Base-by-base conservation (phyloP, 495 filamentous ascomycete species). In the Durotheca rogersii region DNA sequence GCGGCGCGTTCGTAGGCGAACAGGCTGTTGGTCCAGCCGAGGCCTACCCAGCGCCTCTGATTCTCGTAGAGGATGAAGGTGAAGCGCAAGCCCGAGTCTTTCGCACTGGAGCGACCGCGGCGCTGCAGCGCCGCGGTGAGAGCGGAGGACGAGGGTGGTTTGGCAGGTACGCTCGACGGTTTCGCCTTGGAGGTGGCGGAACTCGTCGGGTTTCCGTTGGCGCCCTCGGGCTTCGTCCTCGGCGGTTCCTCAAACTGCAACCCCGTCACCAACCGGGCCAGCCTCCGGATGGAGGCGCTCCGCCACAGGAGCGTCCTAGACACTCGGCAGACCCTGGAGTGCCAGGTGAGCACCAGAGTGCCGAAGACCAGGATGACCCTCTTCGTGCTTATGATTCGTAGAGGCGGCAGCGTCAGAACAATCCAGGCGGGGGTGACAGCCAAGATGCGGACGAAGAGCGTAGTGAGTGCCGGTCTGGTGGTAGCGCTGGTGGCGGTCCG, bases 31-130 rank as follows among this genome's bases (percentile, higher is more conserved):
- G 94, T 97, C 93, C 93, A 99, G 2, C 93, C 93, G 14, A 97
- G 75, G 1, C 90, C 94, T 9, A 97, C 67, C 93, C 93, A 99
- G 30, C 93, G 82, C 17, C 93, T 84, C 67, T 99, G 92, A 54
- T 99, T 99, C 64, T 99, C 93, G 60, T 88, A 97, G 2, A 97
- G 77, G 39, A 91, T 86, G 54, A 99, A 99, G 0, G 93, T 97
- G 65, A 99, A 97, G 7, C 87, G 84, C 3, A 99, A 87, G 7
- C 90, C 90, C 0, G 86, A 75, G 14, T 83, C 80, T 27, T 83
- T 67, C 10, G 59, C 62, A 2, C 67, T 67, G 9, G 67, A 54
- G 12, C 51, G 49, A 53, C 46, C 36, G 32, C 33, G 58, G 49
- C 20, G 67, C 33, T 47, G 57, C 3, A 66, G 56, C 18, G 62